Base-by-base conservation (phyloP, 768 basidiomycete genomes). In the Leccinum subtestaceum region DNA sequence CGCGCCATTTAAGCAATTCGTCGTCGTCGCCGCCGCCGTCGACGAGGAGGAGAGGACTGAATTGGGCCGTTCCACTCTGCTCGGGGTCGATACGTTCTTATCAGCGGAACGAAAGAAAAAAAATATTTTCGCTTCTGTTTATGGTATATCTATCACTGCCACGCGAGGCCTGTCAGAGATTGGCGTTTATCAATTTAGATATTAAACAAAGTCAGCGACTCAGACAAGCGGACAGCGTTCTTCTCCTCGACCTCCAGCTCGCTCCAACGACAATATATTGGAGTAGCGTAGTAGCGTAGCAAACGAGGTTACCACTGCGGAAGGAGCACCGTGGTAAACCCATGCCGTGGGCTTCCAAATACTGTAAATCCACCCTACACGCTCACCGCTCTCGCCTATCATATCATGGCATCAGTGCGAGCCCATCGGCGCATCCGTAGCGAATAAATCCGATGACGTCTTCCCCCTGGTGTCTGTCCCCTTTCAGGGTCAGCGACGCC, bases 381-480 rank as follows among this genome's bases (percentile, higher is more conserved):
- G 59, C 57, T 12, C 53, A 32, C 53, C 43, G 29, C 9, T 45
- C 25, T 52, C 54, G 56, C 54, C 53, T 57, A 47, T 47, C 36
- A 27, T 76, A 27, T 76, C 74, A 76, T 62, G 78, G 79, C 80
- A 86, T 81, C 60, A 86, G 66, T 21, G 78, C 75, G 59, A 86
- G 73, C 5, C 80, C 80, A 67, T 88, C 86, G 27, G 62, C 64
- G 61, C 80, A 85, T 10, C 81, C 85, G 65, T 79, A 78, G 55
- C 83, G 78, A 40, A 80, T 76, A 72, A 87, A 84, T n/a, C 81
- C 78, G 38, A 81, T 65, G 4, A 81, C 74, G 59, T 82, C 80
- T 40, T 82, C 80, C 29, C 80, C 74, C 23, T 74, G 74, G 58
- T 70, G 66, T 52, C 82, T 83, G 61, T 13, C 48, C 53, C 45